A percentile compares a stretch with the other conserved stretches of the same genome.
Evolutionary conservation across 2,329 filamentous ascomycete species (phyloP).

Genomic region (Diaporthe australafricana): DNA sequence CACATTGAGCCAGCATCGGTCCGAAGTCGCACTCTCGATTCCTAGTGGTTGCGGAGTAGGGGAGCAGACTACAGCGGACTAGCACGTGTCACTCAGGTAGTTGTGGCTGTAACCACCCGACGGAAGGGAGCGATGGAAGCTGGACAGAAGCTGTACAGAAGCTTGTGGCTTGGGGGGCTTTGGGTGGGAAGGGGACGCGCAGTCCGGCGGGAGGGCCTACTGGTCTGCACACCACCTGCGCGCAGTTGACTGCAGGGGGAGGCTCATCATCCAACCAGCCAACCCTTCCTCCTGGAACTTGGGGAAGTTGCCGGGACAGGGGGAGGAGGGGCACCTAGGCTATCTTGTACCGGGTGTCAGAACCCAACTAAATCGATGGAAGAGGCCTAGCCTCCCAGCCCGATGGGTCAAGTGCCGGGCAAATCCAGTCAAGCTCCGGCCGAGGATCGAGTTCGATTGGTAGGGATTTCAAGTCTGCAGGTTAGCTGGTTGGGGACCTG

Average conservation of each 20-base stretch:
- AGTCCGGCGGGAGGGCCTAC: background rate
- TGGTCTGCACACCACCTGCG: background rate
- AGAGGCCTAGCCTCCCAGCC: background rate
- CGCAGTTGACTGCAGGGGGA: background rate
- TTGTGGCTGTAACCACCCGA: background rate
- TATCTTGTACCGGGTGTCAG: background rate
- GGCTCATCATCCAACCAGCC: background rate
- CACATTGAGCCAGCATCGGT: background rate
- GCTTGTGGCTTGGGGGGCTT: background rate
- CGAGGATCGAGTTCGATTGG: background rate
- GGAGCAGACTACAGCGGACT: background rate
- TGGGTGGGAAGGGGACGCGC: background rate
- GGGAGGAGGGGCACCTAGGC: background rate
- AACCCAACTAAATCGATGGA: background rate
- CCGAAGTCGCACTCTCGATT: background rate
- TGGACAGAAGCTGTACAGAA: background rate
- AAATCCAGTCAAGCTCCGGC: slow-evolving; percentile 22
- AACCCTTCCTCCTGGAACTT: too few species aligned
- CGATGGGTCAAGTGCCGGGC: slow-evolving; percentile 20
- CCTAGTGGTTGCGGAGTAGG: background rate
- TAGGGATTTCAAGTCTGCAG: background rate
- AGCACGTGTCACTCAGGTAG: background rate
- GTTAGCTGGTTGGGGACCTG: too few species aligned
- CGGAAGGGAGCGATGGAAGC: background rate
- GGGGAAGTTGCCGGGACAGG: background rate